Evolutionary conservation across 2,329 filamentous ascomycete genomes (phyloP).

Genomic region (Neurospora sp.): DNA sequence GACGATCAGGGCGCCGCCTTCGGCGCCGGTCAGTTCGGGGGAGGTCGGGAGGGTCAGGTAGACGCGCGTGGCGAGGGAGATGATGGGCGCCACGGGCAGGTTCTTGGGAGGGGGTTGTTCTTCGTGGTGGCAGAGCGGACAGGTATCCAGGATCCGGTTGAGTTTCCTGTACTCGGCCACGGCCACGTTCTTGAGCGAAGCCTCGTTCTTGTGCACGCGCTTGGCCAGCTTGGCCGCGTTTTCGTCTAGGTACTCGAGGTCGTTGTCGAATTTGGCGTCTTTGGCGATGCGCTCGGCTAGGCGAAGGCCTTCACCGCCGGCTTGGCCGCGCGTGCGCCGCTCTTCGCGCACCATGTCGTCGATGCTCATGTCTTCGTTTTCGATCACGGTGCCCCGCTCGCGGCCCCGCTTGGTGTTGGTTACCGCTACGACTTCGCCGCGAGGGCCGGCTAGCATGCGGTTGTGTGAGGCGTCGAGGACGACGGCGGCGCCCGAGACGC

Average conservation of each 20-base stretch:
- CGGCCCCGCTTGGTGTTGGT: slow-evolving; percentile 65
- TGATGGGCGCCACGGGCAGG: slow-evolving; percentile 67
- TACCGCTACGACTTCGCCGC: slow-evolving; percentile 65
- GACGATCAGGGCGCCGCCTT: slow-evolving; percentile 78
- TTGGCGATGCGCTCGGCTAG: slow-evolving; percentile 91
- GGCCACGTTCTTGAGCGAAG: slow-evolving; percentile 78
- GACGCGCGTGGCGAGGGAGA: slow-evolving; percentile 76
- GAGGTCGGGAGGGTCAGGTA: slow-evolving; percentile 84
- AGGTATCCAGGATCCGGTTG: slow-evolving; percentile 75
- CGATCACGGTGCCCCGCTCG: slow-evolving; percentile 74
- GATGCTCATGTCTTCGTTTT: slow-evolving; percentile 91
- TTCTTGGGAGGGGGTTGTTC: slow-evolving; percentile 56
- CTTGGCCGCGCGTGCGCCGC: slow-evolving; percentile 67
- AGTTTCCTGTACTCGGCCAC: slow-evolving; percentile 85
- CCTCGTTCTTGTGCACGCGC: slow-evolving; percentile 76
- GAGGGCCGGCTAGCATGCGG: slow-evolving; percentile 67
- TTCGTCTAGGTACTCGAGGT: slow-evolving; percentile 95
- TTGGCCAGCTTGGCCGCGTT: slow-evolving; percentile 85
- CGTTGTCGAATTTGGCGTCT: slow-evolving; percentile 80
- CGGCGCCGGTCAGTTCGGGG: slow-evolving; percentile 63
- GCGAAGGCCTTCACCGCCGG: slow-evolving; percentile 68
- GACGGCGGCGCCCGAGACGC: slow-evolving; percentile 44
- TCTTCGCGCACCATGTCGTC: slow-evolving; percentile 97
- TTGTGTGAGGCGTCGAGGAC: slow-evolving; percentile 84
- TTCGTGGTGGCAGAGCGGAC: slow-evolving; percentile 87